Evolutionary conservation across 1,139 yeast genomes (phyloP), one percentile per base, ranked within the genome.

Genomic region (Hyphopichia burtonii): DNA sequence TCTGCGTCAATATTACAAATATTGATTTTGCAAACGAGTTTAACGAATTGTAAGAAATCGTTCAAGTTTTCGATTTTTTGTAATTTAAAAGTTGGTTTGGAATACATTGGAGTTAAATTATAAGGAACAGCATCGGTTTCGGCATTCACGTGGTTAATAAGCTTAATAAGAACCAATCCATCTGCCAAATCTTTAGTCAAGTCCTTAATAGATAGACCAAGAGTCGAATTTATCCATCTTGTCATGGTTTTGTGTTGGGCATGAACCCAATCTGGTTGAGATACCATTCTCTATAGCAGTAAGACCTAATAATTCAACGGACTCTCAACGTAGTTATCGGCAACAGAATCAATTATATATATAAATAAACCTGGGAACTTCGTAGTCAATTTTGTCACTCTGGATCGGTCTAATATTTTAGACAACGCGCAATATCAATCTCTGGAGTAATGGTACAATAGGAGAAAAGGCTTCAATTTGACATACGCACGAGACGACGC

Each of bases 41-140:
- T 71, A 44, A 82, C 66, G 53, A 75, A 82, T 43, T 78, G 77
- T 42, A 84, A 65, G 12, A 80, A 75, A 42, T 74, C 78, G 48
- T 76, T 74, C 40, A 83, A 64, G 55, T 84, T 84, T 52, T 83
- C 90, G 35, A 81, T 65, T 54, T 76, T 79, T 53, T 84, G 90
- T 32, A 84, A 66, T 41, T 75, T 70, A 44, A 80, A 68, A 32
- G 62, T 68, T 3, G 89, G 88, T 18, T 65, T 65, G 15, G 55
- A 44, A 53, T 74, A 66, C 4, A 74, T 50, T 0, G 79, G 78
- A 11, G 59, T 56, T 20, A 71, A 50, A 31, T 58, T 51, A 44
- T 61, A 66, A n/a, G 45, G 17, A 9, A 45, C 41, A 20, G 41
- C 36, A 25, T 44, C 45, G 34, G 49, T 41, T 36, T 63, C 68